Evolutionary conservation across 768 basidiomycete genomes (phyloP).

Genomic region (Mycena olivaceomarginata): DNA sequence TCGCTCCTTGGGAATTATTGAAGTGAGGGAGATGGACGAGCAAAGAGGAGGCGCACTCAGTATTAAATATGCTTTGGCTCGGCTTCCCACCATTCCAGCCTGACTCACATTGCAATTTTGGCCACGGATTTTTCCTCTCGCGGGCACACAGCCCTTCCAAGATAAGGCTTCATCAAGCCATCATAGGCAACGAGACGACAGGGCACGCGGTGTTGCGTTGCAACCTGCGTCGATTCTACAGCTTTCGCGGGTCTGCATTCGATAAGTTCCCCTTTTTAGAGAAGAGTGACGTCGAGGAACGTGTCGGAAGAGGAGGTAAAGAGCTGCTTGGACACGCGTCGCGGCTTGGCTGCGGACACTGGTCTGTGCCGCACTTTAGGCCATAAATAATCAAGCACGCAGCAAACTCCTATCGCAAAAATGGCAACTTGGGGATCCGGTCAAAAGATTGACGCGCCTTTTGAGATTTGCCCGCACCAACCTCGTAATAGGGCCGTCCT

Average conservation of each 20-base stretch:
- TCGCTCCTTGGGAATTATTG: not conserved
- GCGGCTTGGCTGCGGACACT: not conserved
- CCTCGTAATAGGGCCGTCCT: no score
- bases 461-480: not conserved
- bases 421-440: not conserved
- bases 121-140: not conserved
- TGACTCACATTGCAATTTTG: not conserved
- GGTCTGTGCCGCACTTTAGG: not conserved
- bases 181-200: not conserved
- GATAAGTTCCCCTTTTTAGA: not conserved
- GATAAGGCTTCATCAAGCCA: not conserved
- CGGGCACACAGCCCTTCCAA: constrained; percentile 4
- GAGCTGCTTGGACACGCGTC: not conserved
- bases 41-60: not conserved
- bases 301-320: not conserved
- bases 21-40: not conserved
- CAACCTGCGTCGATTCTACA: not conserved
- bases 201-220: not conserved
- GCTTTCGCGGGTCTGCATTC: not conserved
- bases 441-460: not conserved
- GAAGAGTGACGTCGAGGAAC: not conserved
- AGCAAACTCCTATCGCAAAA: not conserved
- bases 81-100: not conserved
- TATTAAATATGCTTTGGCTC: constrained; percentile 2
- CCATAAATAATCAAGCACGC: constrained; percentile 1